These are phyloP conservation scores for Yamadazyma sp. DNA, from an alignment of 805 yeast genomes.

Conservation along the genomic window DNA sequence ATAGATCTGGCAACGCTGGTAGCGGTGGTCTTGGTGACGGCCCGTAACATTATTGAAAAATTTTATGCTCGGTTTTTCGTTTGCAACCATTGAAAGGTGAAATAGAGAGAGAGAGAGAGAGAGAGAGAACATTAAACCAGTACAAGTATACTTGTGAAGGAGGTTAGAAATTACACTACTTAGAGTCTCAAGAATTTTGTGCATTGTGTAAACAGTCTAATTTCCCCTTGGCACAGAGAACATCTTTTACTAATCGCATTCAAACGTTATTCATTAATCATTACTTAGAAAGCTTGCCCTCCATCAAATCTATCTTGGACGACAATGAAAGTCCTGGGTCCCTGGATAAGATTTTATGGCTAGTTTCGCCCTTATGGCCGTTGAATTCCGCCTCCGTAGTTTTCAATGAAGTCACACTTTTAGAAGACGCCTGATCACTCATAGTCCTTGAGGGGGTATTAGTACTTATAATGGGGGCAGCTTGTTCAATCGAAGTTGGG, in stretches of 20 bases:
- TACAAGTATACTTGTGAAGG: not conserved
- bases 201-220: too few relatives aligned
- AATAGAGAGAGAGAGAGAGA: too few relatives aligned
- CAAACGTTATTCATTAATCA: conserved; percentile 3
- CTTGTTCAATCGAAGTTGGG: conserved; percentile 2
- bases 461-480: conserved; percentile 1
- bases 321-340: conserved; percentile 38
- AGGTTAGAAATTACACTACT: not conserved
- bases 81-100: conserved; percentile 5
- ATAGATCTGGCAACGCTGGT: not conserved
- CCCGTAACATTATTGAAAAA: conserved; percentile 8
- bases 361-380: conserved; percentile 28
- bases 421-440: not conserved
- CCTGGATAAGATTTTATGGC: not conserved
- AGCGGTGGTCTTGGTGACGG: not conserved
- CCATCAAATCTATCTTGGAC: conserved; percentile 38
- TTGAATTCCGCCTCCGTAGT: conserved; percentile 31
- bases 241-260: too few relatives aligned
- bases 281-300: not conserved
- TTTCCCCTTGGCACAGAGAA: too few relatives aligned
- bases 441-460: conserved; percentile 2
- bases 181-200: too few relatives aligned
- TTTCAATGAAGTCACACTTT: conserved; percentile 22
- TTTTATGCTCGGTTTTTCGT: conserved; percentile 2
- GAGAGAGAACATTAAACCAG: too few relatives aligned